phyloP scores from a whole-genome alignment of 495 filamentous ascomycete genomes.

The Penicillium paradoxum region DNA sequence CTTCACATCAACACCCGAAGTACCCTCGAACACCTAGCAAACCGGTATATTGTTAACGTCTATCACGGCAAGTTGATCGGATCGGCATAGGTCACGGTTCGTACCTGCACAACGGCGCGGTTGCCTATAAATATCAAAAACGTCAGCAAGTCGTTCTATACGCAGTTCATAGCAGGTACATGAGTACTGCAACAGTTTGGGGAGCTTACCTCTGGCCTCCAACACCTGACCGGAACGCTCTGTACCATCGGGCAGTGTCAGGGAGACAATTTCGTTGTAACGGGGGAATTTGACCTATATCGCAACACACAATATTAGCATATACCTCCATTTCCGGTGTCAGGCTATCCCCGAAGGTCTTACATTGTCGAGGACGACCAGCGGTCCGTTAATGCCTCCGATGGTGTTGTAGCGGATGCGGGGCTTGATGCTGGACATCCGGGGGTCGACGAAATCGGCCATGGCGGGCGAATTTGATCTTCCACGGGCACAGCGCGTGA shows the following conservation, averaged over 20 bases:
- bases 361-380: slow-evolving; percentile 96
- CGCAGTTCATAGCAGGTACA: neutral
- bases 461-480: slow-evolving; percentile 38
- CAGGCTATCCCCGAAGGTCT: slow-evolving; percentile 15
- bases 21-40: slow-evolving; percentile 92
- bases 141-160: slow-evolving; percentile 8
- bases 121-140: slow-evolving; percentile 51
- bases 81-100: slow-evolving; percentile 7
- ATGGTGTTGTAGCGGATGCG: slow-evolving; percentile 97
- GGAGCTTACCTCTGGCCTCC: slow-evolving; percentile 79
- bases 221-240: slow-evolving; percentile 93
- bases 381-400: slow-evolving; percentile 92
- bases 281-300: slow-evolving; percentile 88
- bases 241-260: slow-evolving; percentile 93
- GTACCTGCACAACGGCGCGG: slow-evolving; percentile 86
- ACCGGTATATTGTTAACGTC: slow-evolving; percentile 20
- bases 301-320: slow-evolving; percentile 6
- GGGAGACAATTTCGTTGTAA: slow-evolving; percentile 95
- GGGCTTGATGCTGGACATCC: slow-evolving; percentile 77
- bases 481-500: slow-evolving; percentile 16
- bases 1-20: slow-evolving; percentile 95
- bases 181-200: neutral
- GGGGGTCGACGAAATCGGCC: slow-evolving; percentile 64
- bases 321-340: neutral
- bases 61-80: slow-evolving; percentile 6